Conservation (phyloP, 352 stramenopile species). For the Nothophytophthora sp. region DNA sequence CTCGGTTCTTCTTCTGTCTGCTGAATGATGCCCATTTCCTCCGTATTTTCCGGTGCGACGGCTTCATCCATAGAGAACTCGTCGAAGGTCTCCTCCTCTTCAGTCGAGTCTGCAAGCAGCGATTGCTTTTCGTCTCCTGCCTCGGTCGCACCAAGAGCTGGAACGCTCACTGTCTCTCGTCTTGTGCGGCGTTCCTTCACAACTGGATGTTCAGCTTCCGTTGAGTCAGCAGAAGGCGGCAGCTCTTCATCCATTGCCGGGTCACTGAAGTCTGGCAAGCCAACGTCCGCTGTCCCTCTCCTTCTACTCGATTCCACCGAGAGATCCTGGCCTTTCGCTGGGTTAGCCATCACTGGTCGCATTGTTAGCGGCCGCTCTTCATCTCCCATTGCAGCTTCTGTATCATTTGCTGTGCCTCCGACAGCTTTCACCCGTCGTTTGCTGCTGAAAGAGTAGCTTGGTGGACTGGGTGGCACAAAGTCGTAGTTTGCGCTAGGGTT, state of each 20-base stretch:
- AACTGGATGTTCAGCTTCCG: too few relatives aligned
- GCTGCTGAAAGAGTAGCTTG: constrained; percentile 6
- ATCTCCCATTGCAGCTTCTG: neutral
- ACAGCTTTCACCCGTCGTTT: constrained; percentile 10
- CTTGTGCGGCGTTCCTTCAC: too few relatives aligned
- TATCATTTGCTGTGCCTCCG: neutral
- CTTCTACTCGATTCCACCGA: too few relatives aligned
- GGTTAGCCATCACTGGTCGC: too few relatives aligned
- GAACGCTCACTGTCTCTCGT: too few relatives aligned
- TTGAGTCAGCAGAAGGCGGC: too few relatives aligned
- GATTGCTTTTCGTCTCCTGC: constrained; percentile 13
- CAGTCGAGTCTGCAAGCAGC: neutral
- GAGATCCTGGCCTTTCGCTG: too few relatives aligned
- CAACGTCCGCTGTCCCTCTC: too few relatives aligned
- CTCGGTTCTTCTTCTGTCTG: constrained; percentile 7
- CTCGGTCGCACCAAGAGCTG: too few relatives aligned
- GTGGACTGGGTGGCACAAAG: constrained; percentile 17
- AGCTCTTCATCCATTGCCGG: too few relatives aligned
- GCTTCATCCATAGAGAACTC: constrained; percentile 32
- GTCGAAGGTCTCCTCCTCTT: constrained; percentile 31
- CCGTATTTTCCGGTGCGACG: constrained; percentile 15
- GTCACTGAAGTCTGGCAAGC: constrained; percentile 11
- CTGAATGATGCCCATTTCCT: neutral
- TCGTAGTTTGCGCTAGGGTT: constrained; percentile 14
- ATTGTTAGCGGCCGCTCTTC: too few relatives aligned